These are phyloP conservation scores for Phalaenopsis hybrid DNA, from an alignment of 116 monocot genomes.

Conservation along the genomic window DNA sequence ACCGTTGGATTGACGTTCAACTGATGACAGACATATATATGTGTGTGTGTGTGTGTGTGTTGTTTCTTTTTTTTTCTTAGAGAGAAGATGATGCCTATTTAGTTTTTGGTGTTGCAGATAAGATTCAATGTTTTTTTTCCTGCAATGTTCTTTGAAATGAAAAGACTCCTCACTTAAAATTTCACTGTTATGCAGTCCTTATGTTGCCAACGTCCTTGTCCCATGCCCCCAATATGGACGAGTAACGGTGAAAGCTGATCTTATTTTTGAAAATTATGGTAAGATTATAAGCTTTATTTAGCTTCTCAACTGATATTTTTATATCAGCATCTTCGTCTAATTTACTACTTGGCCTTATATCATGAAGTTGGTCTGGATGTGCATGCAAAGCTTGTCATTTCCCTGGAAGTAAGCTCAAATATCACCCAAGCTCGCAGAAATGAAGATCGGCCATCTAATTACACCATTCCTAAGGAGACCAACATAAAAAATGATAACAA, in stretches of 20 bases:
- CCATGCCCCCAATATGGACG: conserved; percentile 64
- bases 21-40: too few relatives aligned
- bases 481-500: conserved; percentile 43
- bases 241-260: conserved; percentile 69
- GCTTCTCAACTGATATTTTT: not conserved
- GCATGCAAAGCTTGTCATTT: conserved; percentile 57
- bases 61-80: too few relatives aligned
- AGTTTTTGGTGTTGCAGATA: not conserved
- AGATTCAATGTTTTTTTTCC: too few relatives aligned
- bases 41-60: too few relatives aligned
- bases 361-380: conserved; percentile 83
- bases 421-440: conserved; percentile 11
- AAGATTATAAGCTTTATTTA: conserved; percentile 8
- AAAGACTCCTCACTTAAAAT: not conserved
- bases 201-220: conserved; percentile 44
- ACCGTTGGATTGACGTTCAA: too few relatives aligned
- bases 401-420: conserved; percentile 24
- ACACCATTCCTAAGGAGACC: conserved; percentile 50
- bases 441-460: conserved; percentile 3
- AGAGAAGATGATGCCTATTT: not conserved
- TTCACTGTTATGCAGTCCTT: conserved; percentile 51
- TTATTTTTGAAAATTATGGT: conserved; percentile 97
- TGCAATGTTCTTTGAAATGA: not conserved
- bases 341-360: conserved; percentile 5
- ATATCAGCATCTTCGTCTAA: not conserved